Conservation (phyloP, 2,329 filamentous ascomycete species). For the Aureobasidium sp. region DNA sequence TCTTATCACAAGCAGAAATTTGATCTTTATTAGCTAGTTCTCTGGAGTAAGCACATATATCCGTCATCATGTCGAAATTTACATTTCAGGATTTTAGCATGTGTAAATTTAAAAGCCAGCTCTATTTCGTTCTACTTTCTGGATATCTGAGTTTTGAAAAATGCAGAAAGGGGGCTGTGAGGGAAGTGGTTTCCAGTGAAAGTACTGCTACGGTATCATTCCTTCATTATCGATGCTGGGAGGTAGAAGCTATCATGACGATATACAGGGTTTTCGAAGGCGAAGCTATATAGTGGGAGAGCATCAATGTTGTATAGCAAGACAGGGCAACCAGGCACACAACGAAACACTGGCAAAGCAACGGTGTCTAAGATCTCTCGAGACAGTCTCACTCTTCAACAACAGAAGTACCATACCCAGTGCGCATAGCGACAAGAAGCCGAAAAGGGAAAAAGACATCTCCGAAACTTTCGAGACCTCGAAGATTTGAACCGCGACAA, state of each 20-base stretch:
- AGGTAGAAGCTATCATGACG: background rate
- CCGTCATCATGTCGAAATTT: background rate
- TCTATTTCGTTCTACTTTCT: accelerated
- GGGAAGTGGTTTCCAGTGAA: background rate
- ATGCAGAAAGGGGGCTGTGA: background rate
- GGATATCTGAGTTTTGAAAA: background rate
- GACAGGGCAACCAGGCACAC: background rate
- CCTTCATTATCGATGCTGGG: background rate
- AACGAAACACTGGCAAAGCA: background rate
- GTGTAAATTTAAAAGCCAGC: accelerated
- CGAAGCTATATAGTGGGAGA: too few relatives aligned
- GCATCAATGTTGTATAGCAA: background rate
- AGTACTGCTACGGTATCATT: too few relatives aligned
- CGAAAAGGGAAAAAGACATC: background rate
- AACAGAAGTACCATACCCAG: too few relatives aligned
- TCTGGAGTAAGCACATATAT: background rate
- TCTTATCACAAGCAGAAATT: too few relatives aligned
- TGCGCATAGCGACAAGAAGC: too few relatives aligned
- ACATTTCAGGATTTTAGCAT: background rate
- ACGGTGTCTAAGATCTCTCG: too few relatives aligned
- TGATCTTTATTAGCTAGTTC: accelerated
- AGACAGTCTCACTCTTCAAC: background rate
- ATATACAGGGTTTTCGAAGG: too few relatives aligned
- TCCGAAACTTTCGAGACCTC: background rate
- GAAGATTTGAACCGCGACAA: background rate